Conservation (phyloP, 148 eudicot species). For the Heliosperma pusillum region DNA sequence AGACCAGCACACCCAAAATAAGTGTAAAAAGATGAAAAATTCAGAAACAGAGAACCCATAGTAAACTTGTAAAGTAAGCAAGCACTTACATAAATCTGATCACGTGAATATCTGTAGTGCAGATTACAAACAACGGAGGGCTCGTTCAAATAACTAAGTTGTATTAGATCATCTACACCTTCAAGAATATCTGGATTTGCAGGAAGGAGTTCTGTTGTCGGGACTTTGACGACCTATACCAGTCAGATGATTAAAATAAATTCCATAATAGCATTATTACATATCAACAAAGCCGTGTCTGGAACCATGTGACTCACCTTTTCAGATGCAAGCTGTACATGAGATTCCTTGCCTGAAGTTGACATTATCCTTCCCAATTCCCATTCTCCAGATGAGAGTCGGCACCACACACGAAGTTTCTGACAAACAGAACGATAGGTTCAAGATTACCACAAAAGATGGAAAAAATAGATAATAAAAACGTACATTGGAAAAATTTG, state of each 20-base stretch:
- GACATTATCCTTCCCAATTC: constrained; percentile 69
- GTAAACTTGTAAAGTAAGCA: background rate
- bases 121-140: constrained; percentile 90
- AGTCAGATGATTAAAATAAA: constrained; percentile 21
- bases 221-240: constrained; percentile 56
- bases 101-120: constrained; percentile 64
- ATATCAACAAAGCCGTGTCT: constrained; percentile 13
- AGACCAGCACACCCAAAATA: constrained; percentile 11
- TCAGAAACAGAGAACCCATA: constrained; percentile 1
- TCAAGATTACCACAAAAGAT: constrained; percentile 15
- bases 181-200: constrained; percentile 91
- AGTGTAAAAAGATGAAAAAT: background rate
- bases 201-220: constrained; percentile 62
- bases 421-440: constrained; percentile 33
- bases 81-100: constrained; percentile 62
- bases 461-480: background rate
- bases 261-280: constrained; percentile 12
- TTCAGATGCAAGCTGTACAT: constrained; percentile 54
- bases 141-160: constrained; percentile 91
- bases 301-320: constrained; percentile 49
- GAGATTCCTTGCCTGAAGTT: constrained; percentile 57
- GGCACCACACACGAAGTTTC: constrained; percentile 93
- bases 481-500: background rate
- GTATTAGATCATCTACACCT: constrained; percentile 87
- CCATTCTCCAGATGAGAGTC: constrained; percentile 60